These are phyloP conservation scores for Skeletonema marinoi DNA, from an alignment of 108 stramenopile genomes.

Conservation along the genomic window DNA sequence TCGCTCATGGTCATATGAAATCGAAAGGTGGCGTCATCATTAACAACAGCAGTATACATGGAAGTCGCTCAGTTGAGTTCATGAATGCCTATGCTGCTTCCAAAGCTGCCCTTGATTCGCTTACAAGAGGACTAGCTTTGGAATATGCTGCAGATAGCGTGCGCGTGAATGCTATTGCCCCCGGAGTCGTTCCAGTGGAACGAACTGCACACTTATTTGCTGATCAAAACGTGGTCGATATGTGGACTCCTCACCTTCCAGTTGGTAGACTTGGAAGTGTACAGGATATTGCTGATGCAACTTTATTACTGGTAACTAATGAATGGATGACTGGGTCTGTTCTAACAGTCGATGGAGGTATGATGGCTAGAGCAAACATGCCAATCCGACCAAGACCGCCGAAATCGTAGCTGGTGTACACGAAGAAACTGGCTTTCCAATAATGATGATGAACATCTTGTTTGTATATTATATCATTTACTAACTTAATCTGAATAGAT, in stretches of 20 bases:
- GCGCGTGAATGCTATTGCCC: slow-evolving; percentile 64
- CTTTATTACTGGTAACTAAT: slow-evolving; percentile 52
- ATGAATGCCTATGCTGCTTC: slow-evolving; percentile 66
- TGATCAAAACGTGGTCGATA: slow-evolving; percentile 23
- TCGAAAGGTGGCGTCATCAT: slow-evolving; percentile 50
- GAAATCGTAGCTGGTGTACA: neutral
- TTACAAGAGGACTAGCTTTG: slow-evolving; percentile 54
- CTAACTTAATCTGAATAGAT: too few relatives aligned
- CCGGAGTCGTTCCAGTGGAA: slow-evolving; percentile 71
- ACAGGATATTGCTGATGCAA: slow-evolving; percentile 61
- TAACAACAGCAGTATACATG: slow-evolving; percentile 69
- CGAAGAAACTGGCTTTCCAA: too few relatives aligned
- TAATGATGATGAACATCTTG: too few relatives aligned
- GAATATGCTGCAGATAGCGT: slow-evolving; percentile 53
- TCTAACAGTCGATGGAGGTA: slow-evolving; percentile 68
- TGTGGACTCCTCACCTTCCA: slow-evolving; percentile 57
- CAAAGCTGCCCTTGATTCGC: slow-evolving; percentile 62
- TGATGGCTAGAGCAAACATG: slow-evolving; percentile 65
- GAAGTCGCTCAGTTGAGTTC: slow-evolving; percentile 55
- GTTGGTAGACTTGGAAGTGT: slow-evolving; percentile 51
- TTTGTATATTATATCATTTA: too few relatives aligned
- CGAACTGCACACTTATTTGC: slow-evolving; percentile 45
- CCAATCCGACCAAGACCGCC: slow-evolving; percentile 55
- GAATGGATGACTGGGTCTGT: slow-evolving; percentile 69
- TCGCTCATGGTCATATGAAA: slow-evolving; percentile 51